Evolutionary conservation across 73 alveolate species (phyloP).

Genomic region (Paramecium octaurelia): DNA sequence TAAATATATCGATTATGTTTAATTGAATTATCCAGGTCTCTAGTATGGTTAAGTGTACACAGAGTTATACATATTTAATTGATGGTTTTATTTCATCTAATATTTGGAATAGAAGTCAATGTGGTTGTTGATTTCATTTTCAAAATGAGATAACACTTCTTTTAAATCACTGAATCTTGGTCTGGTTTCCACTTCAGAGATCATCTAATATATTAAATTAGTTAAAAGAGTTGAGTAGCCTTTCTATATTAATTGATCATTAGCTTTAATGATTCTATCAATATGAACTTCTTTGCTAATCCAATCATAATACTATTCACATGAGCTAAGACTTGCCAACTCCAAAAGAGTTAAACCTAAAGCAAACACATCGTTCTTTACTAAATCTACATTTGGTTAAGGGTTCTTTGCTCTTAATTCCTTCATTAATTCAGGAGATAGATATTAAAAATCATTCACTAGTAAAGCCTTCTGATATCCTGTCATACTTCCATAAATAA

Average conservation of each 20-base stretch:
- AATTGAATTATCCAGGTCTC: neutral
- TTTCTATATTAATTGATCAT: neutral
- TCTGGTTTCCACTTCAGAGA: neutral
- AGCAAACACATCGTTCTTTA: conserved; percentile 10
- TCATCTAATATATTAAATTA: conserved; percentile 2
- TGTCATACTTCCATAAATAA: neutral
- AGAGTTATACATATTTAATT: neutral
- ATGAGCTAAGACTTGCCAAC: neutral
- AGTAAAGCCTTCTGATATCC: neutral
- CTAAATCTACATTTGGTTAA: neutral
- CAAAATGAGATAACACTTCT: neutral
- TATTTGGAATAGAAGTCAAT: neutral
- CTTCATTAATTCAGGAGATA: conserved; percentile 9
- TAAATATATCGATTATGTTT: neutral
- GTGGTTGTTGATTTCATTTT: neutral
- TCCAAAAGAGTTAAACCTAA: neutral
- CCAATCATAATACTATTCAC: conserved; percentile 23
- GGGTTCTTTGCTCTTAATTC: neutral
- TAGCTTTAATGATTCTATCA: neutral
- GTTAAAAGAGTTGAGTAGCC: neutral
- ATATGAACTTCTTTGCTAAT: neutral
- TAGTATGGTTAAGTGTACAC: neutral
- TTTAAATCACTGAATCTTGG: conserved; percentile 24
- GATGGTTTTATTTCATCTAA: neutral
- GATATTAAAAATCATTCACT: neutral